A percentile compares a stretch with the other conserved stretches of the same genome.
Conservation (phyloP, 257 asterid species). For the Voacanga thouarsii region DNA sequence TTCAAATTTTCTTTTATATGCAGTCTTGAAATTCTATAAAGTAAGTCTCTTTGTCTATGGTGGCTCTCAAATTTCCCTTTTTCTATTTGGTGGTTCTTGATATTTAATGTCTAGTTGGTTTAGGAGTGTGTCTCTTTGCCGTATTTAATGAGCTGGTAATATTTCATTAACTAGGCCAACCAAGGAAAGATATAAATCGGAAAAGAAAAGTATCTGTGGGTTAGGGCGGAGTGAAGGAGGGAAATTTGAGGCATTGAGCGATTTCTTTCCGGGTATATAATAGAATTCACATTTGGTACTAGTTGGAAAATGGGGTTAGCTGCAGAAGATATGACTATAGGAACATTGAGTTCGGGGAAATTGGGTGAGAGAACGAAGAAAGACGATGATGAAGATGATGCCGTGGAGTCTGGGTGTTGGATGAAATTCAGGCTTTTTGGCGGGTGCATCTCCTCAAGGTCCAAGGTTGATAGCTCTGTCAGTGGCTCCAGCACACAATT, state of each 20-base stretch:
- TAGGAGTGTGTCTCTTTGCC: conserved; percentile 24
- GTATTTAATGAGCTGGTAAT: conserved; percentile 39
- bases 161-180: conserved; percentile 21
- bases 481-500: conserved; percentile 56
- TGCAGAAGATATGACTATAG: conserved; percentile 38
- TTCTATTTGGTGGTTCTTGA: conserved; percentile 1
- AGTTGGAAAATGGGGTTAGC: conserved; percentile 49
- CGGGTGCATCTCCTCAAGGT: conserved; percentile 58
- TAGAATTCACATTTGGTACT: conserved; percentile 31
- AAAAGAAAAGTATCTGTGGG: conserved; percentile 34
- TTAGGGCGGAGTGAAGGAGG: conserved; percentile 32
- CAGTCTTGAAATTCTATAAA: conserved; percentile 4
- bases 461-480: conserved; percentile 60
- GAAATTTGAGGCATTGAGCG: conserved; percentile 29
- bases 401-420: conserved; percentile 56
- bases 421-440: conserved; percentile 57
- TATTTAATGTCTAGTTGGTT: neutral
- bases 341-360: conserved; percentile 28
- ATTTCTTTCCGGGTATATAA: conserved; percentile 7
- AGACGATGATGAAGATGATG: conserved; percentile 53
- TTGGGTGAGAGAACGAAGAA: conserved; percentile 42
- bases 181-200: conserved; percentile 13
- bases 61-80: neutral
- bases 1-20: neutral
- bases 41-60: neutral